These are phyloP conservation scores for Carex pumila DNA, from an alignment of 176 grass and related monocot species.

Conservation along the genomic window DNA sequence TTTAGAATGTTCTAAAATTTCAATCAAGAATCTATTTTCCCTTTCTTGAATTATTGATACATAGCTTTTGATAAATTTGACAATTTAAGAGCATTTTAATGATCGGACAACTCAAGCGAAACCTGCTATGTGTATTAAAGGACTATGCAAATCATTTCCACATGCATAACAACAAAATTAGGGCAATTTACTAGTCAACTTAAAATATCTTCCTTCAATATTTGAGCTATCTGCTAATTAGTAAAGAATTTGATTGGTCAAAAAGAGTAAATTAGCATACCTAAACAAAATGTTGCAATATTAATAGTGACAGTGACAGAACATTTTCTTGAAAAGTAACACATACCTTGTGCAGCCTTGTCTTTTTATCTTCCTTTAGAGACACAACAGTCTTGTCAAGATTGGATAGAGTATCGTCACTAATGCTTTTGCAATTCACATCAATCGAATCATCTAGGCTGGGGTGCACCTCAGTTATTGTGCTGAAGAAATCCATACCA, in stretches of 20 bases:
- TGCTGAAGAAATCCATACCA: constrained; percentile 86
- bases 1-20: neutral
- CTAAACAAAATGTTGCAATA: neutral
- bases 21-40: neutral
- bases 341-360: constrained; percentile 76
- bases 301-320: neutral
- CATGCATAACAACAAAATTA: neutral
- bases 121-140: neutral
- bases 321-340: neutral
- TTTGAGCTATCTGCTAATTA: neutral
- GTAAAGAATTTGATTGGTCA: neutral
- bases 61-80: neutral
- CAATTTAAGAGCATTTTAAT: neutral
- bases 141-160: neutral
- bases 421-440: constrained; percentile 82
- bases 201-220: neutral
- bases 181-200: neutral
- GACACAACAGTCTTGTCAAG: constrained; percentile 68
- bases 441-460: constrained; percentile 68
- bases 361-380: constrained; percentile 89
- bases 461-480: constrained; percentile 84
- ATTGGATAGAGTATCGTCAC: constrained; percentile 78
- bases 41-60: neutral
- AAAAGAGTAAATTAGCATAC: constrained; percentile 1
- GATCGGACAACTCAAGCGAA: neutral